Percentiles rank a stretch among this genome's conserved stretches.
phyloP scores from a whole-genome alignment of 2,329 filamentous ascomycete species.

The Helotiales sp. region DNA sequence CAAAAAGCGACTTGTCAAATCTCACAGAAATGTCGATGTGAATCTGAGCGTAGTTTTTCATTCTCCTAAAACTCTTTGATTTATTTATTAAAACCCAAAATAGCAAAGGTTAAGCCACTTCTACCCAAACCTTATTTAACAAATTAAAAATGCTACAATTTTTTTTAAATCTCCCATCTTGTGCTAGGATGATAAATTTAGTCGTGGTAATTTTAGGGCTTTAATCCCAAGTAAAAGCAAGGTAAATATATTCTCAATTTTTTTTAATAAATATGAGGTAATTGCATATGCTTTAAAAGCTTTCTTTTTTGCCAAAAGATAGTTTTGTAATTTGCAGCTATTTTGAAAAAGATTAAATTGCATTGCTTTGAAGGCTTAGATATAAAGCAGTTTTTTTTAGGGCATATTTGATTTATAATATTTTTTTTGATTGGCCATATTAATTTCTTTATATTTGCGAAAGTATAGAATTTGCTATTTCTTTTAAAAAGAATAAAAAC shows the following conservation, averaged over 20 bases:
- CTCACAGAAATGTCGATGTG: neutral
- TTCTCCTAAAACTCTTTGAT: neutral
- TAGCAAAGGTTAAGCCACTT: neutral
- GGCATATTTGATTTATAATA: slow-evolving; percentile 12
- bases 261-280: neutral
- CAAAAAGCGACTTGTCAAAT: neutral
- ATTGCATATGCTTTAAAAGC: slow-evolving; percentile 1
- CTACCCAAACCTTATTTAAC: neutral
- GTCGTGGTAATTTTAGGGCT: neutral
- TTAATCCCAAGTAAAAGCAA: neutral
- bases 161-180: neutral
- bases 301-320: slow-evolving; percentile 2
- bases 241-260: slow-evolving; percentile 1
- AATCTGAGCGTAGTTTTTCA: neutral
- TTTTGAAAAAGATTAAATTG: slow-evolving; percentile 15
- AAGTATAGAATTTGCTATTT: slow-evolving; percentile 25
- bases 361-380: slow-evolving; percentile 8
- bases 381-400: neutral
- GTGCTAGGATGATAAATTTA: neutral
- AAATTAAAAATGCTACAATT: neutral
- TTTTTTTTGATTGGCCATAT: slow-evolving; percentile 14
- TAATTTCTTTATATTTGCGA: slow-evolving; percentile 14
- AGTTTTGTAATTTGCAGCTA: slow-evolving; percentile 15
- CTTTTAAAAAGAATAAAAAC: slow-evolving; percentile 24
- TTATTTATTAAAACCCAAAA: neutral